These are phyloP conservation scores for Aquilaria yunnanensis DNA, from an alignment of 345 rosid genomes.

Conservation along the genomic window DNA sequence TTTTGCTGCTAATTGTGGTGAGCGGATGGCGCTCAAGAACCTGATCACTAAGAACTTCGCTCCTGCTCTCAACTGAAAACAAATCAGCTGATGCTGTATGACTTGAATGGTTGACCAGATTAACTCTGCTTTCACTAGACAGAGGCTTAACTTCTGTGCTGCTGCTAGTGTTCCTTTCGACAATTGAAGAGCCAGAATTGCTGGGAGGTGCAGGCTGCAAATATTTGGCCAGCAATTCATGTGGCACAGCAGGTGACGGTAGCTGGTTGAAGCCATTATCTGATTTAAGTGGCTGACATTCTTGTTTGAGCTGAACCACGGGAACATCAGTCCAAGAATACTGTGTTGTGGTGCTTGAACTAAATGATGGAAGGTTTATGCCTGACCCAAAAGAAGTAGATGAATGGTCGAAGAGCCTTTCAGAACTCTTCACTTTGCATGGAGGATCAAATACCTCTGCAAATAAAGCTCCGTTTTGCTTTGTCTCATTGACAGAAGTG, in stretches of 20 bases:
- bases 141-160: constrained; percentile 27
- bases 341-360: constrained; percentile 27
- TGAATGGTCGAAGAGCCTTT: constrained; percentile 35
- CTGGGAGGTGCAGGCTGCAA: constrained; percentile 17
- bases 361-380: constrained; percentile 30
- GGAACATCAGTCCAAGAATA: constrained; percentile 52
- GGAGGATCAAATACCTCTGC: constrained; percentile 30
- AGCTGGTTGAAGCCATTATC: constrained; percentile 41
- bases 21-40: constrained; percentile 29
- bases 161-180: constrained; percentile 18
- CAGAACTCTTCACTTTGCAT: constrained; percentile 29
- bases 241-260: constrained; percentile 27
- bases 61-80: constrained; percentile 27
- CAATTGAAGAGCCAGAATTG: constrained; percentile 22
- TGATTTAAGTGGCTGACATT: constrained; percentile 25
- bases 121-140: constrained; percentile 26
- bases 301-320: constrained; percentile 38
- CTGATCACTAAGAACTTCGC: constrained; percentile 17
- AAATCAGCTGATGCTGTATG: constrained; percentile 19
- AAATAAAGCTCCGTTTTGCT: constrained; percentile 28
- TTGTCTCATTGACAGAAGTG: constrained; percentile 33
- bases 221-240: constrained; percentile 18
- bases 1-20: constrained; percentile 24
- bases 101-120: constrained; percentile 17
- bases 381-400: constrained; percentile 25